phyloP scores from a whole-genome alignment of 2,329 filamentous ascomycete genomes.

The Rhynchosporium agropyri region DNA sequence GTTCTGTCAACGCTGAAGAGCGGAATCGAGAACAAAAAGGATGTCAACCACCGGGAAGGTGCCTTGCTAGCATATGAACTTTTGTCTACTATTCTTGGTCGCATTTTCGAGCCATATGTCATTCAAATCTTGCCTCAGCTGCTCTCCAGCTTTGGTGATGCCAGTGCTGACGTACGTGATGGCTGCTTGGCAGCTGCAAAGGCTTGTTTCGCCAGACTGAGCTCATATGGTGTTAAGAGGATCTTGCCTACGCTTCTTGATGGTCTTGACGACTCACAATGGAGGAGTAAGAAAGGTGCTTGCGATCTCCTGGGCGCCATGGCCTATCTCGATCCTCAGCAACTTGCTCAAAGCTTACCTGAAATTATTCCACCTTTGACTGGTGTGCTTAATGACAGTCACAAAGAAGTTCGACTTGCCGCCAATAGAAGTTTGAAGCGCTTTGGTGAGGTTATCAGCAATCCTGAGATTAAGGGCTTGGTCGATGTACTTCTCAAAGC shows the following conservation, averaged over 20 bases:
- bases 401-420: constrained; percentile 91
- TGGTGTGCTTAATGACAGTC: constrained; percentile 91
- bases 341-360: constrained; percentile 87
- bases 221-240: constrained; percentile 93
- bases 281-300: constrained; percentile 97
- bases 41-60: constrained; percentile 83
- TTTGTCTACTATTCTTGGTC: constrained; percentile 80
- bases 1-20: constrained; percentile 80
- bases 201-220: constrained; percentile 88
- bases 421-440: constrained; percentile 96
- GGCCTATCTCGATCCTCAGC: constrained; percentile 96
- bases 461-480: constrained; percentile 92
- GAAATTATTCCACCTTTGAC: constrained; percentile 97
- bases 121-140: constrained; percentile 94
- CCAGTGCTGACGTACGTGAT: constrained; percentile 85
- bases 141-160: constrained; percentile 85
- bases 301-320: constrained; percentile 96
- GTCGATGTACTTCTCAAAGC: constrained; percentile 93
- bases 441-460: constrained; percentile 97
- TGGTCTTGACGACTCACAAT: constrained; percentile 92
- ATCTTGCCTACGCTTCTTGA: constrained; percentile 89
- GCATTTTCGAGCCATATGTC: constrained; percentile 93
- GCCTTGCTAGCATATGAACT: constrained; percentile 90
- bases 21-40: constrained; percentile 94
- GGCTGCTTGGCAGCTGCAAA: constrained; percentile 92